Evolutionary conservation across 441 rosid species (phyloP).

Genomic region (Adansonia madagascariensis): DNA sequence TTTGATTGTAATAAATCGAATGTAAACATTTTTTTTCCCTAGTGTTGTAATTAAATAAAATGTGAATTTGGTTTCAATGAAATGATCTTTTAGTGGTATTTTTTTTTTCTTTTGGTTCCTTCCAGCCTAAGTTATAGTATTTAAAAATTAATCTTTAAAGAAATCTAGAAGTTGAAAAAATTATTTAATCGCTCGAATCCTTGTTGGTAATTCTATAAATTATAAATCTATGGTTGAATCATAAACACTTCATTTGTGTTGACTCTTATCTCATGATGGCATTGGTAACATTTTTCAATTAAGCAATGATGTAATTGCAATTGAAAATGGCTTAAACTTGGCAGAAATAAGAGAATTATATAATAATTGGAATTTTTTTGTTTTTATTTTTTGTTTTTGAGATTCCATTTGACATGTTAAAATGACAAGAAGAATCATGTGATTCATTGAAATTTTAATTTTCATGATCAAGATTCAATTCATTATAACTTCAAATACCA

Average conservation of each 20-base stretch:
- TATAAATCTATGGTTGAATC: neutral
- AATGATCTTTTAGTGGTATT: neutral
- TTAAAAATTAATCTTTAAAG: neutral
- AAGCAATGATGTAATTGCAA: neutral
- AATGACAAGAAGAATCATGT: no score
- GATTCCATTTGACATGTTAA: neutral
- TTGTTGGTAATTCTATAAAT: neutral
- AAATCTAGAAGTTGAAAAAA: neutral
- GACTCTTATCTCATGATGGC: neutral
- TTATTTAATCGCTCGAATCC: neutral
- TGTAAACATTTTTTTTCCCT: neutral
- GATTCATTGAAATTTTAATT: no score
- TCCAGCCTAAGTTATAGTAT: neutral
- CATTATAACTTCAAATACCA: no score
- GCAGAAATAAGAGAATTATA: neutral
- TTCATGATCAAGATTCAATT: no score
- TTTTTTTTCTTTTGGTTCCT: neutral
- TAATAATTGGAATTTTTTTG: neutral
- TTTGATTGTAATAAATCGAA: neutral
- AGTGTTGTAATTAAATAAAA: neutral
- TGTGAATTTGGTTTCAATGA: neutral
- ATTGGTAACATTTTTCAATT: neutral
- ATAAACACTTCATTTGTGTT: neutral
- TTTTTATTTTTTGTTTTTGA: neutral
- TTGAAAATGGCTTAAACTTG: neutral